A percentile compares a stretch with the other conserved stretches of the same genome.
Conservation (phyloP, 192 early-diverging fungal genomes). For the Backusella circina region DNA sequence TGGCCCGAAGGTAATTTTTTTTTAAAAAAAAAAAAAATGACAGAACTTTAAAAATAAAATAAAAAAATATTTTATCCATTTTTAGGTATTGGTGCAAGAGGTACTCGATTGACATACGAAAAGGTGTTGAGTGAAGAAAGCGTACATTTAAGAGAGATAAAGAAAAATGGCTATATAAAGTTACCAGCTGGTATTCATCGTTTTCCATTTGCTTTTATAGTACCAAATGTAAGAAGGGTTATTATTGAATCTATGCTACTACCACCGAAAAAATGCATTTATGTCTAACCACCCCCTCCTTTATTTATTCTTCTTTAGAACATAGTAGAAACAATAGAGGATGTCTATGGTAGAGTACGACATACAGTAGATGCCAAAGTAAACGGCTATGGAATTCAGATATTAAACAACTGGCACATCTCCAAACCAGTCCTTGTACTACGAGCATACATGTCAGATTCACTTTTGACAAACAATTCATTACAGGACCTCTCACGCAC, state of each 20-base stretch:
- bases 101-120: constrained; percentile 13
- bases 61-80: neutral
- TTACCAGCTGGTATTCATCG: constrained; percentile 17
- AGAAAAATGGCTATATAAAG: neutral
- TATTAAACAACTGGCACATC: constrained; percentile 8
- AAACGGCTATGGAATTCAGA: neutral
- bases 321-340: constrained; percentile 24
- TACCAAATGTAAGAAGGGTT: constrained; percentile 20
- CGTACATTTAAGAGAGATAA: neutral
- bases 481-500: constrained; percentile 25
- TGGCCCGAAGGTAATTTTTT: constrained; percentile 22
- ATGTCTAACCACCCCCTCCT: neutral
- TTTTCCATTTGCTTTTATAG: constrained; percentile 24
- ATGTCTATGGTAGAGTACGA: constrained; percentile 15
- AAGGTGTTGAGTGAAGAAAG: constrained; percentile 12
- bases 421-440: constrained; percentile 25
- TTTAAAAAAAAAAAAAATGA: neutral
- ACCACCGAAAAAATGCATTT: too few relatives aligned
- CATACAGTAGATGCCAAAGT: constrained; percentile 20
- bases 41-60: neutral
- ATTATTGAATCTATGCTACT: too few relatives aligned
- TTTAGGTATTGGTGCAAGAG: constrained; percentile 6
- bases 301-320: neutral
- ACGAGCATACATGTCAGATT: constrained; percentile 23
- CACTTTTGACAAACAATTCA: constrained; percentile 12